Evolutionary conservation across 176 grass and related monocot genomes (phyloP).

Genomic region (Canna indica): DNA sequence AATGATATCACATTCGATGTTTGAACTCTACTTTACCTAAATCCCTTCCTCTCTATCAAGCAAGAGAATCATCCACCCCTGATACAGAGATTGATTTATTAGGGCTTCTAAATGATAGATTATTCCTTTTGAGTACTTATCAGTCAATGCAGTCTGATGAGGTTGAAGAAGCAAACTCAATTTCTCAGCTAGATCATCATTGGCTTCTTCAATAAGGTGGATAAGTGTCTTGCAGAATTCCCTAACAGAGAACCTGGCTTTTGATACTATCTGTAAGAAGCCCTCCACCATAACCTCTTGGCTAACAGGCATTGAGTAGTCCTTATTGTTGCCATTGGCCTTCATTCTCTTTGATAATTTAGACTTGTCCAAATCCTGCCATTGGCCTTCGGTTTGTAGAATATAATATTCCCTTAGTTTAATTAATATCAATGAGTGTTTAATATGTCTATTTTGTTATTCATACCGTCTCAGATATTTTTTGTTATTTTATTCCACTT

Average conservation of each 20-base stretch:
- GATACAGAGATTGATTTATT: constrained; percentile 72
- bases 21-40: too few relatives aligned
- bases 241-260: constrained; percentile 83
- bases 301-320: constrained; percentile 67
- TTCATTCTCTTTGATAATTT: constrained; percentile 61
- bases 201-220: constrained; percentile 58
- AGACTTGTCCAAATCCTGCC: constrained; percentile 24
- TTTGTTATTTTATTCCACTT: too few relatives aligned
- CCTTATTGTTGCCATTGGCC: constrained; percentile 33
- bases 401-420: too few relatives aligned
- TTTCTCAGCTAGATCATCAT: constrained; percentile 58
- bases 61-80: too few relatives aligned
- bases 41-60: too few relatives aligned
- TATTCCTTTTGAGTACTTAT: constrained; percentile 48
- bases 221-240: constrained; percentile 88
- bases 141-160: constrained; percentile 30
- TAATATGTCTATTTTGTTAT: too few relatives aligned
- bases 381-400: too few relatives aligned
- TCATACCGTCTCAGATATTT: too few relatives aligned
- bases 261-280: constrained; percentile 88
- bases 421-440: too few relatives aligned
- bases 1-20: too few relatives aligned
- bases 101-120: constrained; percentile 80
- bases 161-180: constrained; percentile 58
- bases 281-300: constrained; percentile 95